Base-by-base conservation (phyloP, 352 stramenopile species). In the Phytophthora idaei region DNA sequence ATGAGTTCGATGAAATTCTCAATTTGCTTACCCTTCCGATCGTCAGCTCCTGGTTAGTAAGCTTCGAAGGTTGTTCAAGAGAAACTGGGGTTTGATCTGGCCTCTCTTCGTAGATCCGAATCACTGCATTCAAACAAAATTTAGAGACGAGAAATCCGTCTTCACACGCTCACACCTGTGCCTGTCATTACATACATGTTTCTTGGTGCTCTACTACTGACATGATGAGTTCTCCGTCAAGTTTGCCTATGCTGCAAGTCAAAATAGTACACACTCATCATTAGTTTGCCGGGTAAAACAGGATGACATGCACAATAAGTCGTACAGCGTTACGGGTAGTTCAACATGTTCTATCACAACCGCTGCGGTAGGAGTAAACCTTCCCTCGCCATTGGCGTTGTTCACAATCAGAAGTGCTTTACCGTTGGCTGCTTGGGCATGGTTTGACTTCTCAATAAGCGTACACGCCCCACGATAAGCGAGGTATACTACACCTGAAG, bases 401-500 rank as follows among this genome's bases (percentile, higher is more conserved):
- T 93, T 93, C 1, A 88, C 72, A 15, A 91, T 73, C 1, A 91
- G 10, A n/a, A 90, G 42, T 4, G 76, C 72, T 6, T 61, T 65
- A 2, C 79, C 81, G 2, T 72, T 61, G 1, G 64, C 82, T n/a
- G 55, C 31, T 11, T 50, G 56, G 11, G 78, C 64, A 25, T 78
- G 67, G 1, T 80, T 67, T 1, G 82, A 82, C 55, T 93, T 93
- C 0, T 91, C 85, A n/a, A 89, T 71, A 21, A 93, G 88, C 5
- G 82, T 81, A 39, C 85, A 93, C 0, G 57, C 68, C 27, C 82
- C 85, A 29, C 85, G 78, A 34, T 88, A 90, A 12, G 78, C 62
- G 3, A 91, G 59, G 49, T 78, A 77, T n/a, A 71, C 51, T 25
- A 80, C 64, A 12, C 64, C 49, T 8, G 45, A 25, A 27, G 17